Percentiles rank a stretch among this genome's conserved stretches.
These are phyloP conservation scores for Dysphania ambrosioides DNA, from an alignment of 148 eudicot species.

Conservation along the genomic window DNA sequence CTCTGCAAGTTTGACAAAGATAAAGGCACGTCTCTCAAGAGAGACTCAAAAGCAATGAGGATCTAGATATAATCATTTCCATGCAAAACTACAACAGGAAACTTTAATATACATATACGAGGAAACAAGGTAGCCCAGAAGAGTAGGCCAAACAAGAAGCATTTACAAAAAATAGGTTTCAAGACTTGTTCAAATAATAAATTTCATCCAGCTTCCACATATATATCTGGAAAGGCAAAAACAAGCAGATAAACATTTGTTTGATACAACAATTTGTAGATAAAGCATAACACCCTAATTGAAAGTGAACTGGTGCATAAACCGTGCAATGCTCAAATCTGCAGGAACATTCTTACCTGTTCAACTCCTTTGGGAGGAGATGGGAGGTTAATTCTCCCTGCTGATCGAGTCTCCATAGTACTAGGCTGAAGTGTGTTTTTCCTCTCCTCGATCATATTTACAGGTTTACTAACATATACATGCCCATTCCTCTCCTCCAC, in stretches of 20 bases:
- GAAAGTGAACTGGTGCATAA: neutral
- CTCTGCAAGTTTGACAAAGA: too few relatives aligned
- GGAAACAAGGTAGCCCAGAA: neutral
- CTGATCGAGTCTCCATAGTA: constrained; percentile 37
- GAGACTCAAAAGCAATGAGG: neutral
- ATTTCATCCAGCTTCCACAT: neutral
- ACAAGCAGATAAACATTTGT: too few relatives aligned
- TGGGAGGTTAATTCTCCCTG: constrained; percentile 63
- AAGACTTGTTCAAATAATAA: neutral
- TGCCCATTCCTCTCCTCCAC: constrained; percentile 59
- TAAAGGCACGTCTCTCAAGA: too few relatives aligned
- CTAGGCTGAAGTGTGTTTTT: constrained; percentile 42
- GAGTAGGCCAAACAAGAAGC: neutral
- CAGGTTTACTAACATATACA: constrained; percentile 38
- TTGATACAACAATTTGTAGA: neutral
- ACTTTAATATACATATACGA: neutral
- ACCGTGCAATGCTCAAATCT: neutral
- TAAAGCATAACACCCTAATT: neutral
- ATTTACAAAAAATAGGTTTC: too few relatives aligned
- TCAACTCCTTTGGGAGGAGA: constrained; percentile 77
- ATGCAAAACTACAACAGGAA: neutral
- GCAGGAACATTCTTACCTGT: constrained; percentile 38
- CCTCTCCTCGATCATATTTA: constrained; percentile 44
- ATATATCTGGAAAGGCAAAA: neutral
- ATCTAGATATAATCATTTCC: neutral